phyloP scores from a whole-genome alignment of 139 green algal genomes.

The Micromonas commoda region DNA sequence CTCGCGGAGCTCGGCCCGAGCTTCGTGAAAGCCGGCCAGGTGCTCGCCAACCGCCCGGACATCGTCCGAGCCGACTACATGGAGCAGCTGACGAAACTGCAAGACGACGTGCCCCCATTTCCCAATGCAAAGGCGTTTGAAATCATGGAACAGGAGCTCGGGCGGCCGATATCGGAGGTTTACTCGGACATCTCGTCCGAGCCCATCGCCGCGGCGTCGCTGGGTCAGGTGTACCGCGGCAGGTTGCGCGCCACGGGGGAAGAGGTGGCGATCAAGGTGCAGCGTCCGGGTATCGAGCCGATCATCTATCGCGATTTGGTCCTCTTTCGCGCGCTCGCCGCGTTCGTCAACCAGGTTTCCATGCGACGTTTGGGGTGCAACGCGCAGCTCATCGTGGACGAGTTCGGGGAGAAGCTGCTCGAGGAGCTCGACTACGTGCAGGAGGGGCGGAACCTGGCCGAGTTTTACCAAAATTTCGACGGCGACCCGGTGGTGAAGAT shows the following conservation, averaged over 20 bases:
- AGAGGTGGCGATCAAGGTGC: constrained; percentile 95
- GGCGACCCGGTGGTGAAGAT: constrained; percentile 94
- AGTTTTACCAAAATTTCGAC: constrained; percentile 88
- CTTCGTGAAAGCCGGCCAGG: constrained; percentile 98
- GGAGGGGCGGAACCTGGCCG: constrained; percentile 89
- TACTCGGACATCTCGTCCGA: constrained; percentile 74
- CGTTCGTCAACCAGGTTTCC: constrained; percentile 61
- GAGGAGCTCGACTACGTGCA: constrained; percentile 97
- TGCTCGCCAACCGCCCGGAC: constrained; percentile 95
- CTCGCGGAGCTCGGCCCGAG: constrained; percentile 83
- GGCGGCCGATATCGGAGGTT: constrained; percentile 59
- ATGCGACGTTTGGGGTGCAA: constrained; percentile 83
- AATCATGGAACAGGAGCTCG: constrained; percentile 81
- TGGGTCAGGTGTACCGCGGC: constrained; percentile 46
- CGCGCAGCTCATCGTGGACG: constrained; percentile 94
- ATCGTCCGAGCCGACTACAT: constrained; percentile 98
- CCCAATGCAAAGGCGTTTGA: constrained; percentile 51
- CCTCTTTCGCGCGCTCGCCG: constrained; percentile 80
- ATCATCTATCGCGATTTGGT: constrained; percentile 89
- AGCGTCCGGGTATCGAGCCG: constrained; percentile 86
- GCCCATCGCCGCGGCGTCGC: constrained; percentile 83
- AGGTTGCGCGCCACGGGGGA: constrained; percentile 74
- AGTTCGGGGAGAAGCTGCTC: constrained; percentile 98
- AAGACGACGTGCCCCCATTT: constrained; percentile 56
- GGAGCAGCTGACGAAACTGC: constrained; percentile 74